A percentile compares a stretch with the other conserved stretches of the same genome.
Conservation (phyloP, 1,284 basidiomycete species). For the Cryptococcus sp. region DNA sequence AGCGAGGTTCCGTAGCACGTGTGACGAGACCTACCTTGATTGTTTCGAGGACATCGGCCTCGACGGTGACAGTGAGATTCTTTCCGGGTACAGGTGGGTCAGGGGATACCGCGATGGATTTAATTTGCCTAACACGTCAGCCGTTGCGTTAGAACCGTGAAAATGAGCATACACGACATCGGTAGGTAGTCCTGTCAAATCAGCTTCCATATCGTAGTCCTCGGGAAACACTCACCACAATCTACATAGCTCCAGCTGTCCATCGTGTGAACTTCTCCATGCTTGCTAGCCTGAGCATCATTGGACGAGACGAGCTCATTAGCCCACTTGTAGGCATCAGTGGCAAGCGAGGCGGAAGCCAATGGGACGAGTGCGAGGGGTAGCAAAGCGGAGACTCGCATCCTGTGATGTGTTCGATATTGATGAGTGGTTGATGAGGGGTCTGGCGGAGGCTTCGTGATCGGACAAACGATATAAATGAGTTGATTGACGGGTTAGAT, state of each 20-base stretch:
- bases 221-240: constrained; percentile 36
- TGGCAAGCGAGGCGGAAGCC: constrained; percentile 23
- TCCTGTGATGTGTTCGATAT: too few relatives aligned
- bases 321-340: constrained; percentile 27
- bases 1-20: not conserved
- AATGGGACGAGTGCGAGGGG: constrained; percentile 22
- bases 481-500: too few relatives aligned
- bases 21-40: constrained; percentile 59
- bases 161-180: constrained; percentile 42
- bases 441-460: not conserved
- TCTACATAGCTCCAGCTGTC: constrained; percentile 46
- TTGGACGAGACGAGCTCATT: constrained; percentile 21
- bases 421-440: too few relatives aligned
- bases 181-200: constrained; percentile 37
- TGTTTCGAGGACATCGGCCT: constrained; percentile 56
- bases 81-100: constrained; percentile 79
- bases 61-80: constrained; percentile 73
- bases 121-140: constrained; percentile 48
- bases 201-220: not conserved
- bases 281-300: constrained; percentile 10
- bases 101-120: constrained; percentile 65
- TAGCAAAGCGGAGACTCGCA: constrained; percentile 15
- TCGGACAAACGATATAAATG: constrained; percentile 1
- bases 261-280: constrained; percentile 33
- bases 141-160: not conserved